Evolutionary conservation across 2,329 filamentous ascomycete genomes (phyloP).

Genomic region (Paraconiothyrium sp.): DNA sequence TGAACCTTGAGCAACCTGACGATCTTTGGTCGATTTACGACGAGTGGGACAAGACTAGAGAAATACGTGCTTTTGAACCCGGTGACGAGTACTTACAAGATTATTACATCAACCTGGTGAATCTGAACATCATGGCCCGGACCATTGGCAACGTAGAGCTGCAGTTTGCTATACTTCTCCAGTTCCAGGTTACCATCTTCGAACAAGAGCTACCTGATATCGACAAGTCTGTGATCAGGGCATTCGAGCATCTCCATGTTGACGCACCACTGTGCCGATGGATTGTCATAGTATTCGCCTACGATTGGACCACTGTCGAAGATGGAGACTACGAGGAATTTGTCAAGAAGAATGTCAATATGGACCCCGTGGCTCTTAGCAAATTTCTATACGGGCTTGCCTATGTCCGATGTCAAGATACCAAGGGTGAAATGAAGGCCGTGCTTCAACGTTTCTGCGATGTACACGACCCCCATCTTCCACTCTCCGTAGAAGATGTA

Average conservation of each 20-base stretch:
- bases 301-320: slow-evolving; percentile 23
- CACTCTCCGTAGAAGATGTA: slow-evolving; percentile 13
- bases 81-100: slow-evolving; percentile 9
- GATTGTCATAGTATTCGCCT: slow-evolving; percentile 26
- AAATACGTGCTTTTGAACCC: slow-evolving; percentile 3
- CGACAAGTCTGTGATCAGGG: not conserved
- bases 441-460: slow-evolving; percentile 24
- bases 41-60: not conserved
- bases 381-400: slow-evolving; percentile 24
- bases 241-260: slow-evolving; percentile 25
- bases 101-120: slow-evolving; percentile 28
- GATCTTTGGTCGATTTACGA: slow-evolving; percentile 14
- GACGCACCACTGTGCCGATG: slow-evolving; percentile 26
- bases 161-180: slow-evolving; percentile 22
- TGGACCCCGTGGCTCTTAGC: slow-evolving; percentile 13
- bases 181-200: slow-evolving; percentile 27
- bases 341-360: not conserved
- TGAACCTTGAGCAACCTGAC: not conserved
- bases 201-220: slow-evolving; percentile 12
- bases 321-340: slow-evolving; percentile 18
- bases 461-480: slow-evolving; percentile 21
- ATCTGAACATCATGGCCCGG: slow-evolving; percentile 25
- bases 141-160: slow-evolving; percentile 3
- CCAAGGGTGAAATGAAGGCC: slow-evolving; percentile 18
- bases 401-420: slow-evolving; percentile 16